Evolutionary conservation across 1,284 basidiomycete genomes (phyloP).

Genomic region (Calocybe gambosa): DNA sequence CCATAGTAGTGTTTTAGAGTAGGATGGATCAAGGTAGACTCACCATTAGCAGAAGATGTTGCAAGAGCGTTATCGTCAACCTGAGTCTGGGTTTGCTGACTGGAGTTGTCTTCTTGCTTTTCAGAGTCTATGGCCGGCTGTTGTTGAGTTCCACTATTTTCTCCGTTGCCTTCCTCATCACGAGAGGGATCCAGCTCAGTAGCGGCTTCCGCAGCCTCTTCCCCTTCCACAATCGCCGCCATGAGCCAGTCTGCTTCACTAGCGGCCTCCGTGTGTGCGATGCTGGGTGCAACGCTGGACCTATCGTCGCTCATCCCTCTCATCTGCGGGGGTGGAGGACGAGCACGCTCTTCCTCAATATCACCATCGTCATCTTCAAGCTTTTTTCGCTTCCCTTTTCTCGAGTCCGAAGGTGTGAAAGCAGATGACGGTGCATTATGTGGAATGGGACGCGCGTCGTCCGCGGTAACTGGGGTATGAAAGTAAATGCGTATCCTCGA

Average conservation of each 20-base stretch:
- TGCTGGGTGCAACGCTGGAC: slow-evolving; percentile 61
- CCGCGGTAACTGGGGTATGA: slow-evolving; percentile 75
- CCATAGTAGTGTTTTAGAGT: slow-evolving; percentile 26
- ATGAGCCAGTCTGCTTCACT: slow-evolving; percentile 80
- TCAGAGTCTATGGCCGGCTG: slow-evolving; percentile 41
- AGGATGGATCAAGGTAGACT: slow-evolving; percentile 28
- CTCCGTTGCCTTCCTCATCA: slow-evolving; percentile 25
- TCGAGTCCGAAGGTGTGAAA: slow-evolving; percentile 47
- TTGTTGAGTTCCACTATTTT: slow-evolving; percentile 38
- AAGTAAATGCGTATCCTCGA: slow-evolving; percentile 83
- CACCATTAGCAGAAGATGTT: slow-evolving; percentile 30
- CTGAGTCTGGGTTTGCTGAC: slow-evolving; percentile 6
- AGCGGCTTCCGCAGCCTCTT: slow-evolving; percentile 36
- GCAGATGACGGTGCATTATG: slow-evolving; percentile 37
- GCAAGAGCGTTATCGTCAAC: not conserved
- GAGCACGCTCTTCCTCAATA: slow-evolving; percentile 59
- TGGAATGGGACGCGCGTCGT: slow-evolving; percentile 68
- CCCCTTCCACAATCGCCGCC: slow-evolving; percentile 72
- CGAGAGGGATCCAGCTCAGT: slow-evolving; percentile 34
- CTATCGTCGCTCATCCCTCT: slow-evolving; percentile 45
- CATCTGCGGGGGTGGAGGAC: slow-evolving; percentile 57
- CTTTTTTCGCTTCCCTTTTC: slow-evolving; percentile 80
- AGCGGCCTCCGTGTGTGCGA: slow-evolving; percentile 61
- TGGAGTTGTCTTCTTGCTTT: slow-evolving; percentile 31
- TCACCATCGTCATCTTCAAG: slow-evolving; percentile 78